A percentile compares a stretch with the other conserved stretches of the same genome.
These are phyloP conservation scores for Inga leiocalycina DNA, from an alignment of 306 rosid genomes.

Conservation along the genomic window DNA sequence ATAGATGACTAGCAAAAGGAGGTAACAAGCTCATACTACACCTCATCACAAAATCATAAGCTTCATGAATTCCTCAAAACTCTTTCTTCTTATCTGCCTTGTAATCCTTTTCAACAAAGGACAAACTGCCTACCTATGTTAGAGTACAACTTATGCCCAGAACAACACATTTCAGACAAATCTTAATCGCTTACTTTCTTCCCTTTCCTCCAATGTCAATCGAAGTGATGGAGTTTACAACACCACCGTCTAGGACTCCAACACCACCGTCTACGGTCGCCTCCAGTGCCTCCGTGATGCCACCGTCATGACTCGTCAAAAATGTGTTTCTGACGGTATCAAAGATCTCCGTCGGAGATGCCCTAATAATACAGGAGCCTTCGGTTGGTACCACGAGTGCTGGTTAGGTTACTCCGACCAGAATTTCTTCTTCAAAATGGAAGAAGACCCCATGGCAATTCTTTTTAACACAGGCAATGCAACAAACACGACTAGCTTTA, in stretches of 20 bases:
- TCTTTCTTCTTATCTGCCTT: neutral
- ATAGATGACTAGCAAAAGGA: neutral
- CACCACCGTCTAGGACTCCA: neutral
- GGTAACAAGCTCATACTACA: neutral
- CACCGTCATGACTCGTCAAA: too few species aligned
- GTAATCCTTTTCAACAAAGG: neutral
- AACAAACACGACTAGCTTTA: too few species aligned
- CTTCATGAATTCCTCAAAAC: neutral
- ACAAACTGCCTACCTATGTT: neutral
- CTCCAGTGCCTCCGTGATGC: neutral
- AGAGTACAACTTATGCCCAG: neutral
- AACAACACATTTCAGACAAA: conserved; percentile 38
- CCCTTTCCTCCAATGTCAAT: conserved; percentile 35
- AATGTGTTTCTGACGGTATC: too few species aligned
- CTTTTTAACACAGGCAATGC: too few species aligned
- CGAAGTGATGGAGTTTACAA: conserved; percentile 19
- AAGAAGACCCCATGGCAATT: too few species aligned
- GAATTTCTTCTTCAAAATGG: too few species aligned
- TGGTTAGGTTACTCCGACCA: too few species aligned
- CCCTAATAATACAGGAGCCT: too few species aligned
- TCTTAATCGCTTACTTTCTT: conserved; percentile 34
- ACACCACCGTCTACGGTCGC: conserved; percentile 26
- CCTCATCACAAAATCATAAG: neutral
- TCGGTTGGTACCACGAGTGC: too few species aligned
- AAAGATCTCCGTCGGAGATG: too few species aligned